Base-by-base conservation (phyloP, 2,329 filamentous ascomycete species). In the Metarhizium guizhouense region DNA sequence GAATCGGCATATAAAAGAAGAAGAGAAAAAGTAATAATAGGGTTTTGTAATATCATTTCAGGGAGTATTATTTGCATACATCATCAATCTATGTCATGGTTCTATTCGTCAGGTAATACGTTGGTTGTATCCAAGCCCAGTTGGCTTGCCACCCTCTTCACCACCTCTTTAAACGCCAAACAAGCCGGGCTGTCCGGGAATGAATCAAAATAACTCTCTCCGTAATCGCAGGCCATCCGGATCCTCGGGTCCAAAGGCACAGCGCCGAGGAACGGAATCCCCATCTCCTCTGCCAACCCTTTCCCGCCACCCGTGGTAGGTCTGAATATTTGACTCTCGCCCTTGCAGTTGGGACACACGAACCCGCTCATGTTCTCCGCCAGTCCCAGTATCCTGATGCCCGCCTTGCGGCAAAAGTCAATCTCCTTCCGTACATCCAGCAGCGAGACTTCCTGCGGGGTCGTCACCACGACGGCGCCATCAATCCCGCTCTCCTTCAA, bases 281-380 rank as follows among this genome's bases (percentile, higher is more conserved):
- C 82, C 79, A 93, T 90, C 70, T 97, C 93, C 68, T 87, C 79
- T 2, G 94, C 93, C 61, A 99, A 71, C 47, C 82, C 84, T 55
- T 79, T 79, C 2, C 89, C 94, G 20, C 95, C 94, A 8, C 94
- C 94, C 0, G 94, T 99, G 10, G 89, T 95, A 11, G 94, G 85
- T 63, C 84, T 81, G 76, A 99, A 99, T 52, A 99, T 96, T 69
- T 95, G 84, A 64, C 80, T 86, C 68, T 84, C 77, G 61, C 91
- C 85, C 54, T 84, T 88, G 72, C 94, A 99, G 56, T 89, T 93
- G 10, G 92, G 92, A 67, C 94, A 99, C 54, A 99, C 92, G 64
- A 97, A 99, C 3, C 91, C 90, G 57, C 86, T 90, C 94, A 99
- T 99, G 68, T 99, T 99, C 76, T 99, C 94, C 16, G 96, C 94